These are phyloP conservation scores for Leccinum longicurvipes DNA, from an alignment of 768 basidiomycete genomes.

Conservation along the genomic window DNA sequence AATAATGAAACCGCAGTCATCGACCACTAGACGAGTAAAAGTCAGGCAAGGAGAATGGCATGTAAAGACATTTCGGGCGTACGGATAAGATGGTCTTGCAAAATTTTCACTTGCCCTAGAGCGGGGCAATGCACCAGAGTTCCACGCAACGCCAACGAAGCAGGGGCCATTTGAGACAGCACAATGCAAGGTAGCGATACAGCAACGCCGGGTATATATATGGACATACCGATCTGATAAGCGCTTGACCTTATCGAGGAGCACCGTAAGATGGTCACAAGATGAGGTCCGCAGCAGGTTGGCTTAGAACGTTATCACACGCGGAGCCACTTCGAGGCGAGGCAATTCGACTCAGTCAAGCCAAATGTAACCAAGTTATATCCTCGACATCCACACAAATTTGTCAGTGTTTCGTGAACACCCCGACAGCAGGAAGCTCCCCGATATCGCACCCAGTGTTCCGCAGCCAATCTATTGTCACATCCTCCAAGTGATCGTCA, in stretches of 20 bases:
- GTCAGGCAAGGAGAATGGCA: slow-evolving; percentile 1
- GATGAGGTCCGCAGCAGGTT: no score
- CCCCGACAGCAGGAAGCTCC: slow-evolving; percentile 10
- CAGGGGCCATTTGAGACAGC: slow-evolving; percentile 9
- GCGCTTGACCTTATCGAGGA: neutral
- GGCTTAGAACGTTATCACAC: neutral
- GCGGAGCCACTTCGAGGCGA: neutral
- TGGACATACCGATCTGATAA: neutral
- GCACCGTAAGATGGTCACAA: neutral
- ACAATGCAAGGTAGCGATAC: neutral
- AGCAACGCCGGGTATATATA: no score
- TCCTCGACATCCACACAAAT: neutral
- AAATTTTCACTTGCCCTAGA: slow-evolving; percentile 52
- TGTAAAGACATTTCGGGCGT: neutral
- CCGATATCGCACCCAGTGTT: slow-evolving; percentile 35
- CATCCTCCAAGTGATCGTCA: slow-evolving; percentile 79
- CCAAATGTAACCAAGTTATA: neutral
- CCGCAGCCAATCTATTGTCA: slow-evolving; percentile 48
- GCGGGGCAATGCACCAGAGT: slow-evolving; percentile 56
- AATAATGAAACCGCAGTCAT: slow-evolving; percentile 46
- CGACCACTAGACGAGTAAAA: slow-evolving; percentile 24
- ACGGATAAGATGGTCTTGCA: slow-evolving; percentile 57
- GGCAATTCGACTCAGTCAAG: no score
- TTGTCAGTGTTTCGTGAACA: neutral
- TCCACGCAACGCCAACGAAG: slow-evolving; percentile 37